phyloP scores from a whole-genome alignment of 768 basidiomycete genomes.

The Kwoniella mangroviensis region DNA sequence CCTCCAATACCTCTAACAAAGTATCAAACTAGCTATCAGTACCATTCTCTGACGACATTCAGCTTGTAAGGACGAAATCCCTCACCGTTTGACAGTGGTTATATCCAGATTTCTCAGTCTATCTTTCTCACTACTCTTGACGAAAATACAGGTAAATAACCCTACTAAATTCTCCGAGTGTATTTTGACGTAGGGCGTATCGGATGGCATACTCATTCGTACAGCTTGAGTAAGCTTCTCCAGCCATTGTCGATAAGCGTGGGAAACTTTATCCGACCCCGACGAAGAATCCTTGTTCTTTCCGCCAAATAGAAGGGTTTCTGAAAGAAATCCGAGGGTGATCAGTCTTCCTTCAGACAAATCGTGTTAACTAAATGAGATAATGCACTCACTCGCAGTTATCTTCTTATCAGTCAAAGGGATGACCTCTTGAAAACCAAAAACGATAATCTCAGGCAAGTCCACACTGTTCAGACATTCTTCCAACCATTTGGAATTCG shows the following conservation, averaged over 20 bases:
- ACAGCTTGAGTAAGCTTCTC: slow-evolving; percentile 77
- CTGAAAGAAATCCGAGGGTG: slow-evolving; percentile 50
- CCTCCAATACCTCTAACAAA: slow-evolving; percentile 77
- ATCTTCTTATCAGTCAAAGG: slow-evolving; percentile 92
- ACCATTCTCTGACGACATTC: not conserved
- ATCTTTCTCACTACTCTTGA: slow-evolving; percentile 65
- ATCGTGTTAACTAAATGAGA: not conserved
- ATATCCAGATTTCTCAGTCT: slow-evolving; percentile 71
- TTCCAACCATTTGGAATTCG: slow-evolving; percentile 81
- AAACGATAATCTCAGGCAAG: slow-evolving; percentile 82
- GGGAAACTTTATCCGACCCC: slow-evolving; percentile 80
- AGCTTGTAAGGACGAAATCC: not conserved
- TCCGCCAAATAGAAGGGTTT: slow-evolving; percentile 78
- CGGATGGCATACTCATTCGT: slow-evolving; percentile 72
- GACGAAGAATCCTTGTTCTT: slow-evolving; percentile 69
- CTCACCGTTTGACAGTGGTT: slow-evolving; percentile 73
- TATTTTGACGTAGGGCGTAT: slow-evolving; percentile 75
- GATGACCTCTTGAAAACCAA: slow-evolving; percentile 95
- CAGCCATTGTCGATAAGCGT: slow-evolving; percentile 85
- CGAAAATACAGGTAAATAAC: slow-evolving; percentile 77
- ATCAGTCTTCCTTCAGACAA: not conserved
- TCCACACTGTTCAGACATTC: slow-evolving; percentile 74
- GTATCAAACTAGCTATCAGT: not conserved
- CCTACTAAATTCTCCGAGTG: slow-evolving; percentile 91
- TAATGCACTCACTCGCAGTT: slow-evolving; percentile 66